Percentiles rank a stretch among this genome's conserved stretches.
These are phyloP conservation scores for Tanacetum coccineum DNA, from an alignment of 129 eudicot genomes.

Conservation along the genomic window DNA sequence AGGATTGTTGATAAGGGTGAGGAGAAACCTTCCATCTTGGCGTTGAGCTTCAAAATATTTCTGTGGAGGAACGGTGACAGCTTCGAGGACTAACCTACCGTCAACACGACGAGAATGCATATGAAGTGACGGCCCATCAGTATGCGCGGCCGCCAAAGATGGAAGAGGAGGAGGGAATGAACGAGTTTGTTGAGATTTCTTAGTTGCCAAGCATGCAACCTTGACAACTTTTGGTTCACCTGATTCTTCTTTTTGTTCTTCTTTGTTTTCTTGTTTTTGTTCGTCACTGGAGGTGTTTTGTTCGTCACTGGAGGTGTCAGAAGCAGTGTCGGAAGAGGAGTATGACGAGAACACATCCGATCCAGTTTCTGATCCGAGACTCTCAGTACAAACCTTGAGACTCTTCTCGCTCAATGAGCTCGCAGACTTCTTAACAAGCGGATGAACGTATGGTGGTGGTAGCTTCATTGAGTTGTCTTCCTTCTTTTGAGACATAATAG, in stretches of 20 bases:
- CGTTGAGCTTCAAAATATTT: conserved; percentile 69
- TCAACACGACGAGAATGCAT: conserved; percentile 67
- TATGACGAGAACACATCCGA: conserved; percentile 57
- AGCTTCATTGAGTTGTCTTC: conserved; percentile 25
- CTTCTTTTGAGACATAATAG: conserved; percentile 45
- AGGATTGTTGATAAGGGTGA: conserved; percentile 42
- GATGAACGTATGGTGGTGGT: conserved; percentile 74
- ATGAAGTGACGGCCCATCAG: conserved; percentile 52
- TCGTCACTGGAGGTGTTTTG: conserved; percentile 13
- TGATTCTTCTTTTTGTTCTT: neutral
- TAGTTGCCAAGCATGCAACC: conserved; percentile 22
- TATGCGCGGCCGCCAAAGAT: conserved; percentile 50
- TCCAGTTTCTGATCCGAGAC: conserved; percentile 95
- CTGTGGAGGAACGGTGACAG: conserved; percentile 52
- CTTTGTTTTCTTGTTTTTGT: conserved; percentile 15
- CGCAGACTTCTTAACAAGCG: conserved; percentile 48
- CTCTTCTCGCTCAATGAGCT: conserved; percentile 71
- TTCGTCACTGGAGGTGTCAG: conserved; percentile 6
- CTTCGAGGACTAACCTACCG: conserved; percentile 80
- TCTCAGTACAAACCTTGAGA: conserved; percentile 88
- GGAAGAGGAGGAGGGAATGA: conserved; percentile 91
- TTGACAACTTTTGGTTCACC: conserved; percentile 33
- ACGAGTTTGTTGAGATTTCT: conserved; percentile 29
- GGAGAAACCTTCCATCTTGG: conserved; percentile 74
- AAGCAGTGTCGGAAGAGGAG: conserved; percentile 14